Conservation (phyloP, 1,139 yeast species). For the Debaryomyces sp. region DNA sequence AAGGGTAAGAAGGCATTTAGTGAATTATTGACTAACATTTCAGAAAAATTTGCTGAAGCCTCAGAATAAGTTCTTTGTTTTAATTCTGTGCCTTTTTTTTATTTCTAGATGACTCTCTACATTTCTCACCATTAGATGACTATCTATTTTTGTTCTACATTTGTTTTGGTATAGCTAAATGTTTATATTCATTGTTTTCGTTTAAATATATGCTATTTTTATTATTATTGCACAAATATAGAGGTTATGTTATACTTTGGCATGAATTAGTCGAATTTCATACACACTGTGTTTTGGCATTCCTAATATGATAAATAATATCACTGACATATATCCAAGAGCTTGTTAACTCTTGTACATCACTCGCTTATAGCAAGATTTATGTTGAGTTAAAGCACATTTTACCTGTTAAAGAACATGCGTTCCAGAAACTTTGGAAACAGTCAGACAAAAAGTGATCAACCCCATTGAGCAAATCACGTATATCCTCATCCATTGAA, state of each 20-base stretch:
- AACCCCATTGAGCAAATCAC: conserved; percentile 19
- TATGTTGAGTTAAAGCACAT: not conserved
- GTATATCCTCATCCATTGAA: conserved; percentile 21
- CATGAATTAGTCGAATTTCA: not conserved
- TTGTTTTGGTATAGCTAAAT: conserved; percentile 7
- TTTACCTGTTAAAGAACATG: not conserved
- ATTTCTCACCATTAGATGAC: conserved; percentile 2
- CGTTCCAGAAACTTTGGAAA: conserved; percentile 8
- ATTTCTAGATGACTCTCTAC: not conserved
- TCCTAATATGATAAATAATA: too few species aligned
- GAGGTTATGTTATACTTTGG: not conserved
- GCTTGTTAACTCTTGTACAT: not conserved
- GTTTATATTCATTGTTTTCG: conserved; percentile 1
- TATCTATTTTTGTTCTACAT: not conserved
- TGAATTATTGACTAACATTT: conserved; percentile 69
- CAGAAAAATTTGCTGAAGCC: conserved; percentile 94
- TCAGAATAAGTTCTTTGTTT: conserved; percentile 59
- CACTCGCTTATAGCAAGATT: not conserved
- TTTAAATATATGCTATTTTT: not conserved
- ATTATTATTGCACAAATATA: too few species aligned
- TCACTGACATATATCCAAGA: too few species aligned
- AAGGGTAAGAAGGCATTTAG: conserved; percentile 77
- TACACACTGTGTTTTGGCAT: not conserved
- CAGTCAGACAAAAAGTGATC: conserved; percentile 23
- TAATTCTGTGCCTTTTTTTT: conserved; percentile 10